Percentiles rank a stretch among this genome's conserved stretches.
phyloP scores from a whole-genome alignment of 805 yeast species.

The Candida odintsovae region DNA sequence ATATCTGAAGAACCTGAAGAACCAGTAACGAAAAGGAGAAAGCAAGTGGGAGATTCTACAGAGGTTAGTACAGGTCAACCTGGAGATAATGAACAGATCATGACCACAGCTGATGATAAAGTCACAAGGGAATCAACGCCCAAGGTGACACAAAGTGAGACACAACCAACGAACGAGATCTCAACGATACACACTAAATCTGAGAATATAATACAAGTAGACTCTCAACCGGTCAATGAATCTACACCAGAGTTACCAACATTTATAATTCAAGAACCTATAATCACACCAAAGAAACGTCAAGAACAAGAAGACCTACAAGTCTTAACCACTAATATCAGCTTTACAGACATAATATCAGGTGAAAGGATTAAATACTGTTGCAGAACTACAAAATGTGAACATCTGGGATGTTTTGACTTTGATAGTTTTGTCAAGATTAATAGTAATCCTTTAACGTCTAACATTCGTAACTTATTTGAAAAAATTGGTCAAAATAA shows the following conservation, averaged over 20 bases:
- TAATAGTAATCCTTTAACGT: not conserved
- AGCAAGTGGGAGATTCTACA: too few relatives aligned
- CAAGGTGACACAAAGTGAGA: too few relatives aligned
- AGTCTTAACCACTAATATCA: not conserved
- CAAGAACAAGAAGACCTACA: conserved; percentile 1
- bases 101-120: too few relatives aligned
- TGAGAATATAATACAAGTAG: not conserved
- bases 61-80: too few relatives aligned
- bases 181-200: too few relatives aligned
- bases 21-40: too few relatives aligned
- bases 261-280: not conserved
- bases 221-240: not conserved
- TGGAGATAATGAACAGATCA: too few relatives aligned
- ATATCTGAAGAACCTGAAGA: too few relatives aligned
- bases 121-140: too few relatives aligned
- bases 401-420: conserved; percentile 4
- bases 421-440: conserved; percentile 1
- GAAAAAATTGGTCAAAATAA: not conserved
- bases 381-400: not conserved
- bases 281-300: not conserved
- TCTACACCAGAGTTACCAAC: too few relatives aligned
- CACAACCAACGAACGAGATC: too few relatives aligned
- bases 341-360: conserved; percentile 1
- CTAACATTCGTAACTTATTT: not conserved
- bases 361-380: conserved; percentile 3